Base-by-base conservation (phyloP, 768 basidiomycete genomes). In the Lepiota brunneoincarnata region DNA sequence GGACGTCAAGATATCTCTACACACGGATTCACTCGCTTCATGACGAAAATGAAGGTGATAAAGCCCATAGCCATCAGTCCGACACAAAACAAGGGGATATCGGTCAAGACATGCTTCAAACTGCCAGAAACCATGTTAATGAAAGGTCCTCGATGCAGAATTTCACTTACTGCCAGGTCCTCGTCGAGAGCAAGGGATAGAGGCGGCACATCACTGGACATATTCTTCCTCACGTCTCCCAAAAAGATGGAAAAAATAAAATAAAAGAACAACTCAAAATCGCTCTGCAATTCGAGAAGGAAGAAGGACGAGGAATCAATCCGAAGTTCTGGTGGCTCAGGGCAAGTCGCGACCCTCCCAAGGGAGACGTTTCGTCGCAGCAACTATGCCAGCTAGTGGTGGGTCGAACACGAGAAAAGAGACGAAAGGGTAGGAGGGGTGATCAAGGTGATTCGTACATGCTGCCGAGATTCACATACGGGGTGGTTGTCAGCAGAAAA, bases 81-180 rank as follows among this genome's bases (percentile, higher is more conserved):
- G 38, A 83, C 76, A 58, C 77, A 79, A 61, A 87, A 80, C 57
- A 87, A 73, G 18, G 88, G 88, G 50, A 89, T 81, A 57, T 86
- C 84, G 15, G 79, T 71, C 41, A 89, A 71, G 38, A 88, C 63
- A 58, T n/a, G 73, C 68, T 54, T 81, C 78, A 38, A 86, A 68
- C 84, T 87, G 49, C 17, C 59, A 26, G 53, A 20, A 23, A 34
- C 3, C 18, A 5, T 18, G n/a, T 26, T 35, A 49, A 39, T 28
- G 10, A 34, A 31, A 31, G 2, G 42, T 31, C 17, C 44, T 12
- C 49, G n/a, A 28, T 12, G n/a, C 38, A 34, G 20, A 21, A 53
- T 17, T 7, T 46, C 20, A 72, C 80, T 51, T 42, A 82, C 82
- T 59, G 75, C 72, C 55, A 66, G 68, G 61, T 77, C 69, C 55